These are phyloP conservation scores for Paraconiothyrium sp. DNA, from an alignment of 2,329 filamentous ascomycete species.

Conservation along the genomic window DNA sequence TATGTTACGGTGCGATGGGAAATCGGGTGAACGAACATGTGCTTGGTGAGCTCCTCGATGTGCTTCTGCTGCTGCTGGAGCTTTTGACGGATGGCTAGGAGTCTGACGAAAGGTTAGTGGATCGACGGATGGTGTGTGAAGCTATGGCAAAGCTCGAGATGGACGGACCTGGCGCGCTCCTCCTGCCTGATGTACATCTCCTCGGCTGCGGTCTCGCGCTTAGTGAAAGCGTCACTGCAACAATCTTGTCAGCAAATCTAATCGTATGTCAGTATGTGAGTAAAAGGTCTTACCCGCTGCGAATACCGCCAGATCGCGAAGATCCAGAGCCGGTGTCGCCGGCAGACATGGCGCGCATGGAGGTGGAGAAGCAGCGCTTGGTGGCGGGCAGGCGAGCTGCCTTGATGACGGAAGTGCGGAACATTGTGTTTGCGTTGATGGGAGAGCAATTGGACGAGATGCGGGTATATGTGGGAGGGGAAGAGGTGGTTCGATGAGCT, in stretches of 20 bases:
- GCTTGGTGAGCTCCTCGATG: constrained; percentile 83
- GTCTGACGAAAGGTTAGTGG: constrained; percentile 54
- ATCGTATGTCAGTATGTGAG: neutral
- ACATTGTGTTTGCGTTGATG: constrained; percentile 38
- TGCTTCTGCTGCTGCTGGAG: constrained; percentile 81
- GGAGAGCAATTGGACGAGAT: constrained; percentile 16
- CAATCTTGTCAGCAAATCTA: constrained; percentile 20
- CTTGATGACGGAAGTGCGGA: constrained; percentile 52
- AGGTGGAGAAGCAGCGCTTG: constrained; percentile 54
- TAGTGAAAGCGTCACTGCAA: constrained; percentile 86
- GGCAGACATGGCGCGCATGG: constrained; percentile 54
- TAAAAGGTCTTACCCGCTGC: constrained; percentile 42
- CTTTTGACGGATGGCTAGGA: constrained; percentile 74
- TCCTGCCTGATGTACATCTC: constrained; percentile 84
- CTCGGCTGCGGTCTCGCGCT: constrained; percentile 88
- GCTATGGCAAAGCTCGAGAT: constrained; percentile 1
- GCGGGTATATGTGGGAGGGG: constrained; percentile 29
- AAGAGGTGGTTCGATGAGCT: constrained; percentile 36
- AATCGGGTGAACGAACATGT: constrained; percentile 72
- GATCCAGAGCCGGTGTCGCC: constrained; percentile 57
- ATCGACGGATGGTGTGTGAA: neutral
- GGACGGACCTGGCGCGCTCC: constrained; percentile 80
- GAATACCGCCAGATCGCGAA: constrained; percentile 52
- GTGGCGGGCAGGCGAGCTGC: constrained; percentile 50
- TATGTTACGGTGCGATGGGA: constrained; percentile 2